Conservation (phyloP, 352 stramenopile species). For the Phytophthora macrochlamydospora region DNA sequence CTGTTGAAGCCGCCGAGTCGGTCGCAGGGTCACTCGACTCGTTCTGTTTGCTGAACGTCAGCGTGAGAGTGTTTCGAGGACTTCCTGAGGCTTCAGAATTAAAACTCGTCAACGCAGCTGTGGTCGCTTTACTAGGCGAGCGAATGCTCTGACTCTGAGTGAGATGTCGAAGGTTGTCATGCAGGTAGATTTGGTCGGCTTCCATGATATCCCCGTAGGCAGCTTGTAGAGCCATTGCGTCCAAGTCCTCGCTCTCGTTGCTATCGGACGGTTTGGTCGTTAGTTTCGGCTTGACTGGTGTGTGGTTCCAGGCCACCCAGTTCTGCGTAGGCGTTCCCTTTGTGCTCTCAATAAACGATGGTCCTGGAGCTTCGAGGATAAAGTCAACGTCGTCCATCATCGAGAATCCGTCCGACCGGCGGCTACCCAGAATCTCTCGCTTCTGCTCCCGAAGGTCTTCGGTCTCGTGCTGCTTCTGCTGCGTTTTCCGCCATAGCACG, state of each 20-base stretch:
- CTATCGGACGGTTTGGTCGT: neutral
- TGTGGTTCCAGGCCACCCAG: constrained; percentile 19
- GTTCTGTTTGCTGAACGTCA: constrained; percentile 17
- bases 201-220: constrained; percentile 16
- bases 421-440: constrained; percentile 24
- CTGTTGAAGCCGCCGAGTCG: constrained; percentile 5
- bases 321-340: constrained; percentile 1
- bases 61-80: constrained; percentile 18
- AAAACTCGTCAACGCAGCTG: constrained; percentile 25
- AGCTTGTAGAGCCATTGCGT: constrained; percentile 9
- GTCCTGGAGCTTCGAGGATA: constrained; percentile 21
- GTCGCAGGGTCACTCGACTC: constrained; percentile 3
- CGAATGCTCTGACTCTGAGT: constrained; percentile 4
- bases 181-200: constrained; percentile 9
- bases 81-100: constrained; percentile 15
- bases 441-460: constrained; percentile 18
- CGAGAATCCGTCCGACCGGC: constrained; percentile 23
- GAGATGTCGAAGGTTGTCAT: constrained; percentile 13
- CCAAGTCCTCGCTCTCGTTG: constrained; percentile 13
- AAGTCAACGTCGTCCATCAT: constrained; percentile 37
- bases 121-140: constrained; percentile 26
- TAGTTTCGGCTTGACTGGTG: constrained; percentile 12
- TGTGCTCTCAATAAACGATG: constrained; percentile 15
- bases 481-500: constrained; percentile 18
- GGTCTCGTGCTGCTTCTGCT: constrained; percentile 13